These are phyloP conservation scores for Exophiala lecanii-corni DNA, from an alignment of 2,329 filamentous ascomycete genomes.

Conservation along the genomic window DNA sequence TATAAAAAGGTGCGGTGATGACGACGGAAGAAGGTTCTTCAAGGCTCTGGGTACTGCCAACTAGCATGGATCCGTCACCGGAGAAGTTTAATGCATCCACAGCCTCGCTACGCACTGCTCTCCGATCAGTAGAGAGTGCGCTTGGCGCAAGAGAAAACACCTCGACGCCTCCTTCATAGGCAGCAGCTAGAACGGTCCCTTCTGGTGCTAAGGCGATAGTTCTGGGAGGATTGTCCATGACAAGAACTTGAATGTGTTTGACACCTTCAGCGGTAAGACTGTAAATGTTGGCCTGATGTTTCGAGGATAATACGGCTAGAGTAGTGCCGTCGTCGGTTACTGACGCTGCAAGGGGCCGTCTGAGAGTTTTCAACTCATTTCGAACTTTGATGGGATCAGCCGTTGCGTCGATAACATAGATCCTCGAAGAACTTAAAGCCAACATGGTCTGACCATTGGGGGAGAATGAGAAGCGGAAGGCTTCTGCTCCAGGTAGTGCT, in stretches of 20 bases:
- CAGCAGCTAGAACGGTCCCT: constrained; percentile 75
- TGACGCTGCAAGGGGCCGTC: constrained; percentile 70
- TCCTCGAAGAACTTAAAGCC: constrained; percentile 78
- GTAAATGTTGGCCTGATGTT: constrained; percentile 85
- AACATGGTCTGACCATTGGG: constrained; percentile 69
- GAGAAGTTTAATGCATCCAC: constrained; percentile 74
- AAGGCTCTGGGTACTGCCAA: constrained; percentile 67
- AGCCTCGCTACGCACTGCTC: constrained; percentile 72
- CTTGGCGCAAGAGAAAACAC: constrained; percentile 68
- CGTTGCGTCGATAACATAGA: constrained; percentile 70
- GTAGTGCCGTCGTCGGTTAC: constrained; percentile 73
- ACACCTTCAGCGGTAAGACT: constrained; percentile 61
- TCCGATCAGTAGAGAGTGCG: constrained; percentile 60
- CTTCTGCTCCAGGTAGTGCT: constrained; percentile 72
- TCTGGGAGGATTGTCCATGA: constrained; percentile 71
- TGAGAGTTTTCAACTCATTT: constrained; percentile 73
- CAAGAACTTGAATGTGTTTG: constrained; percentile 67
- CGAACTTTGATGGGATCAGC: constrained; percentile 58
- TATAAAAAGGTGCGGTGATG: constrained; percentile 74
- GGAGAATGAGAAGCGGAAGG: constrained; percentile 78
- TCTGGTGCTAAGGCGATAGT: constrained; percentile 77
- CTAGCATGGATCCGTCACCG: constrained; percentile 69
- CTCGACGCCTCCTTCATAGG: constrained; percentile 85
- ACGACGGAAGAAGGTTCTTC: constrained; percentile 67
- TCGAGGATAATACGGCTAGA: constrained; percentile 73